A percentile compares a stretch with the other conserved stretches of the same genome.
Conservation (phyloP, 1,284 basidiomycete species). For the Ganoderma leucocontextum region DNA sequence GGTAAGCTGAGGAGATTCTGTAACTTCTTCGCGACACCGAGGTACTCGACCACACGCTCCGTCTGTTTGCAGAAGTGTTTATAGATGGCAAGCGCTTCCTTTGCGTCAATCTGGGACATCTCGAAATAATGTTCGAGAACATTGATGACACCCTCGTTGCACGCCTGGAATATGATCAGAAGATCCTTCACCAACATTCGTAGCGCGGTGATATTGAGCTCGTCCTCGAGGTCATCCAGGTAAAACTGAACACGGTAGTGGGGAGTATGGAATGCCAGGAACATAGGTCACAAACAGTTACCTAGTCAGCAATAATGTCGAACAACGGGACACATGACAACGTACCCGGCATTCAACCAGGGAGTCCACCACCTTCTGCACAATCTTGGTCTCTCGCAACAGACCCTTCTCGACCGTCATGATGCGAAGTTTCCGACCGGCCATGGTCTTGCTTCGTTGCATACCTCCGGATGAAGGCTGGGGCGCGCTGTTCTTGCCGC, state of each 20-base stretch:
- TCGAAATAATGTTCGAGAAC: slow-evolving; percentile 98
- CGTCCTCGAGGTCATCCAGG: slow-evolving; percentile 91
- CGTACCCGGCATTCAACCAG: slow-evolving; percentile 88
- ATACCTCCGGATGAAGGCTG: slow-evolving; percentile 39
- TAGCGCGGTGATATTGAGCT: slow-evolving; percentile 89
- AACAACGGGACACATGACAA: neutral
- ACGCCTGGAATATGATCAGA: slow-evolving; percentile 93
- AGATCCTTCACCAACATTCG: slow-evolving; percentile 98
- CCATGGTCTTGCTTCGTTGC: slow-evolving; percentile 78
- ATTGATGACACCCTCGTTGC: slow-evolving; percentile 98
- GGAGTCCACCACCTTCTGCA: slow-evolving; percentile 90
- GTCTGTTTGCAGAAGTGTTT: slow-evolving; percentile 96
- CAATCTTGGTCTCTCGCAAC: slow-evolving; percentile 89
- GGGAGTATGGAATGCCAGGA: neutral
- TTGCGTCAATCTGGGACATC: slow-evolving; percentile 94
- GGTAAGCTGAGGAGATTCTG: slow-evolving; percentile 93
- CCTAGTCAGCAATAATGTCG: neutral
- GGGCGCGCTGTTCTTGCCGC: slow-evolving; percentile 26
- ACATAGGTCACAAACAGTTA: neutral
- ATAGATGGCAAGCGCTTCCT: slow-evolving; percentile 89
- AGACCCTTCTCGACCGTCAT: slow-evolving; percentile 98
- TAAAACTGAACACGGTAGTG: slow-evolving; percentile 75
- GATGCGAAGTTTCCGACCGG: slow-evolving; percentile 84
- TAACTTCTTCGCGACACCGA: slow-evolving; percentile 92
- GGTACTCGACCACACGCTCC: slow-evolving; percentile 92